Percentiles rank a stretch among this genome's conserved stretches.
These are phyloP conservation scores for Penicillium subrubescens DNA, from an alignment of 495 filamentous ascomycete genomes.

Conservation along the genomic window DNA sequence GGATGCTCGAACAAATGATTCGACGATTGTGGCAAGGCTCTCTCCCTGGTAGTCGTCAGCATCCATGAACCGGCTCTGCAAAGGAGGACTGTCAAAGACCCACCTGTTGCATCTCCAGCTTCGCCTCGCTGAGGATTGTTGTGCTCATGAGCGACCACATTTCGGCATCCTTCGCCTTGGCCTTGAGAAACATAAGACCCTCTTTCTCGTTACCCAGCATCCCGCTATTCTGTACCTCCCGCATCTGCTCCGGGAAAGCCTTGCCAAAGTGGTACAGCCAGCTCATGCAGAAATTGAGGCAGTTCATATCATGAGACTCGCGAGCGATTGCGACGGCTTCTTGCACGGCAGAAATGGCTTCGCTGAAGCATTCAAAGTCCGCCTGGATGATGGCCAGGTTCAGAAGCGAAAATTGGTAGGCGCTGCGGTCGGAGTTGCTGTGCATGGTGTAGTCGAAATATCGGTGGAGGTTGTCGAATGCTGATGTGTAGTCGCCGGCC, in stretches of 20 bases:
- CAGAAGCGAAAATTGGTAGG: constrained; percentile 95
- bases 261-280: constrained; percentile 97
- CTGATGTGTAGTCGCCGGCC: constrained; percentile 84
- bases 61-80: neutral
- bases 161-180: constrained; percentile 83
- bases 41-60: constrained; percentile 62
- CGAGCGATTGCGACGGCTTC: constrained; percentile 89
- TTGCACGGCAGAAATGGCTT: constrained; percentile 90
- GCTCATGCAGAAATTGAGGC: constrained; percentile 91
- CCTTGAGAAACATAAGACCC: constrained; percentile 79
- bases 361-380: constrained; percentile 88
- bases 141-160: constrained; percentile 88
- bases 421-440: constrained; percentile 70
- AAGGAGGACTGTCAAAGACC: constrained; percentile 7
- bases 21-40: constrained; percentile 72
- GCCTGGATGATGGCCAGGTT: constrained; percentile 92
- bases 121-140: constrained; percentile 83
- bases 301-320: constrained; percentile 89
- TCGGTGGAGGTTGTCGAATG: constrained; percentile 88
- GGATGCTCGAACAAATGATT: constrained; percentile 77
- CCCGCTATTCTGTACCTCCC: constrained; percentile 66
- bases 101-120: constrained; percentile 68
- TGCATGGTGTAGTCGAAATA: constrained; percentile 99
- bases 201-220: constrained; percentile 81
- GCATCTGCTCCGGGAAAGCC: constrained; percentile 76